A percentile compares a stretch with the other conserved stretches of the same genome.
Conservation (phyloP, 768 basidiomycete genomes). For the Kwoniella sp. region DNA sequence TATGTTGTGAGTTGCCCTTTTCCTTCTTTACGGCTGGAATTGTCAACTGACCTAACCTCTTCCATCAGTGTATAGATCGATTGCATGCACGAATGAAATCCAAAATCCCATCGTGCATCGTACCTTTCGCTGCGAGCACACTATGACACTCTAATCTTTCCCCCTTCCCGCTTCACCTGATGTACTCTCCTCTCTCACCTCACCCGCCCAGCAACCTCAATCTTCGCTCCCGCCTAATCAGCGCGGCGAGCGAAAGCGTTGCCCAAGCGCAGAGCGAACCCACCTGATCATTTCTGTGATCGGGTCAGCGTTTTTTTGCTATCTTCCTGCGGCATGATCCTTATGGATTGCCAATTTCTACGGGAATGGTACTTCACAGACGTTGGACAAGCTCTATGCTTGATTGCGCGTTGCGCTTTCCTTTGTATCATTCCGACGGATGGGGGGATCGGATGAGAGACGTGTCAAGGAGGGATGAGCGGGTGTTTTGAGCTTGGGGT, state of each 20-base stretch:
- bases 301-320: slow-evolving; percentile 53
- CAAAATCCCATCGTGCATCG: no score
- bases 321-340: slow-evolving; percentile 30
- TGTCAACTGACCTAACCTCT: slow-evolving; percentile 6
- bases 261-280: slow-evolving; percentile 28
- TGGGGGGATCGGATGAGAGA: background rate
- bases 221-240: slow-evolving; percentile 22
- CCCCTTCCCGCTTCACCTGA: background rate
- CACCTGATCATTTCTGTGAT: slow-evolving; percentile 2
- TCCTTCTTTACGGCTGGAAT: background rate
- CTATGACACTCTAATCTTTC: slow-evolving; percentile 1
- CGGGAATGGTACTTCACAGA: slow-evolving; percentile 54
- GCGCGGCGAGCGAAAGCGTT: slow-evolving; percentile 11
- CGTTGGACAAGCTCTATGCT: slow-evolving; percentile 50
- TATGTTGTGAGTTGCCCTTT: slow-evolving; percentile 8
- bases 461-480: background rate
- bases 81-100: slow-evolving; percentile 17
- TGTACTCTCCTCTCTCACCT: background rate
- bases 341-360: slow-evolving; percentile 14
- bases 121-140: background rate
- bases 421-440: background rate
- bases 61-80: slow-evolving; percentile 13
- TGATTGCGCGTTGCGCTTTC: background rate
- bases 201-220: slow-evolving; percentile 35
- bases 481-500: no score